These are phyloP conservation scores for Leucoagaricus sp. DNA, from an alignment of 1,284 basidiomycete species.

Conservation along the genomic window DNA sequence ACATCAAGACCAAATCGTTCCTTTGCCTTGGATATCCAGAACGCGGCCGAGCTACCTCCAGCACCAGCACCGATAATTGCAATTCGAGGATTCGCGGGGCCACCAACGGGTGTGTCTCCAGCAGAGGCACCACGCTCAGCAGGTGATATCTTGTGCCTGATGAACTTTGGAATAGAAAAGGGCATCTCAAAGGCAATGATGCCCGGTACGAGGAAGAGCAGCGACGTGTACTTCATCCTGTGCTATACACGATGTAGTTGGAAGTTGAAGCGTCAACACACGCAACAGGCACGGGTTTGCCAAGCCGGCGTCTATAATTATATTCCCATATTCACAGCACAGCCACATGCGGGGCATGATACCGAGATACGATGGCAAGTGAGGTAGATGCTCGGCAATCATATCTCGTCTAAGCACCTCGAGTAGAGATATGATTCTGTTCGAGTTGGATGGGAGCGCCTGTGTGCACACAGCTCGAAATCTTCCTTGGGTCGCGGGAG, in stretches of 20 bases:
- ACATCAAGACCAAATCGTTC: constrained; percentile 65
- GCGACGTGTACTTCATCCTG: constrained; percentile 18
- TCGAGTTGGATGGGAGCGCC: neutral
- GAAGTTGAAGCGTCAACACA: neutral
- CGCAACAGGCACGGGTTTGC: neutral
- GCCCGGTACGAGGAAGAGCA: constrained; percentile 36
- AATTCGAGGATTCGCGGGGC: constrained; percentile 43
- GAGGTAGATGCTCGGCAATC: constrained; percentile 1
- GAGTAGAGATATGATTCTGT: neutral
- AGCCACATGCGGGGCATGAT: neutral
- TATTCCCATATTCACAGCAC: neutral
- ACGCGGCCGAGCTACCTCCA: constrained; percentile 83
- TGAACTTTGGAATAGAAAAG: constrained; percentile 52
- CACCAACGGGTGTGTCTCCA: neutral
- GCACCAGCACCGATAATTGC: constrained; percentile 91
- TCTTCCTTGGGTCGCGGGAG: neutral
- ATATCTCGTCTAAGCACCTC: neutral
- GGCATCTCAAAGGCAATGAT: constrained; percentile 55
- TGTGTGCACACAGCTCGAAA: neutral
- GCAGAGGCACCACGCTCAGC: neutral
- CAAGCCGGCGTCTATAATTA: constrained; percentile 1
- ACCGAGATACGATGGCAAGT: neutral
- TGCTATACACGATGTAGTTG: constrained; percentile 1
- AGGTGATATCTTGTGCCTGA: constrained; percentile 28
- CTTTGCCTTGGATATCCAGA: constrained; percentile 81